Percentiles rank a stretch among this genome's conserved stretches.
Evolutionary conservation across 495 filamentous ascomycete genomes (phyloP).

Genomic region (Tuber brumale): DNA sequence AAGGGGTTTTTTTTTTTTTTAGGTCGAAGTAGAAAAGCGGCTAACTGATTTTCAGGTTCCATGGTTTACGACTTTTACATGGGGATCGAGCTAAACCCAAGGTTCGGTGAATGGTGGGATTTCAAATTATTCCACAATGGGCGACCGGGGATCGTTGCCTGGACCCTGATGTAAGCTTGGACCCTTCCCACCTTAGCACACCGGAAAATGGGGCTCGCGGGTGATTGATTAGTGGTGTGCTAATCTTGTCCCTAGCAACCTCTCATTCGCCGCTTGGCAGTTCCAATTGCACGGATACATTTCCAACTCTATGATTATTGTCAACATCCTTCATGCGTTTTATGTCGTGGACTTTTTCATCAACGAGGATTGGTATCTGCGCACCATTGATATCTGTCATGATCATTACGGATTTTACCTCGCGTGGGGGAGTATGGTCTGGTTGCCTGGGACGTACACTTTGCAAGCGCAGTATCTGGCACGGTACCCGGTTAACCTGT

Average conservation of each 20-base stretch:
- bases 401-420: conserved; percentile 53
- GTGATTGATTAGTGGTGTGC: not conserved
- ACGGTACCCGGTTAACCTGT: conserved; percentile 45
- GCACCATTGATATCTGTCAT: conserved; percentile 50
- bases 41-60: conserved; percentile 39
- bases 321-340: conserved; percentile 46
- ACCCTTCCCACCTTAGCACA: not conserved
- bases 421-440: conserved; percentile 48
- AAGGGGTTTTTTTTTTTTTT: not conserved
- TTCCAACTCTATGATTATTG: conserved; percentile 47
- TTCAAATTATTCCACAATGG: conserved; percentile 52
- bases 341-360: conserved; percentile 51
- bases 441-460: conserved; percentile 48
- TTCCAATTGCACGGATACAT: conserved; percentile 47
- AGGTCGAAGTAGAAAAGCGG: not conserved
- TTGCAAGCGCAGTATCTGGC: conserved; percentile 50
- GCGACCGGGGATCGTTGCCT: conserved; percentile 46
- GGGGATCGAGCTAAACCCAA: conserved; percentile 50
- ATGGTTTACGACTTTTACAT: conserved; percentile 47
- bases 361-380: conserved; percentile 51
- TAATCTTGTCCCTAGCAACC: conserved; percentile 42
- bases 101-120: conserved; percentile 48
- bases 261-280: conserved; percentile 49
- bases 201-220: not conserved
- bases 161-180: conserved; percentile 45